These are phyloP conservation scores for Panaeolus cyanescens DNA, from an alignment of 768 basidiomycete genomes.

Conservation along the genomic window DNA sequence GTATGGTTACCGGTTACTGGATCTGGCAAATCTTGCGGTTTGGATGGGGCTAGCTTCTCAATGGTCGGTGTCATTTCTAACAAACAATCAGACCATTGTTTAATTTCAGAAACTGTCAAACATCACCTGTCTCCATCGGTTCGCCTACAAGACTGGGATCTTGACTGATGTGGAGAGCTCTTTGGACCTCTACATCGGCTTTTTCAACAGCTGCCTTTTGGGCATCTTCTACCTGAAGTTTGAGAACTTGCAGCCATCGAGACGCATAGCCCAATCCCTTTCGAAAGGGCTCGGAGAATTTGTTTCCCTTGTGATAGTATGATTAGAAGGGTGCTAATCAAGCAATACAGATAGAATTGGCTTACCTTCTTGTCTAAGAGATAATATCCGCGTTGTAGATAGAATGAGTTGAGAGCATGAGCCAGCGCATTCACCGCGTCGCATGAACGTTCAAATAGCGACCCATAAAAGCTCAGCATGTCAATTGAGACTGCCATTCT, in stretches of 20 bases:
- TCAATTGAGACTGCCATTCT: conserved; percentile 28
- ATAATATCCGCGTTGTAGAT: conserved; percentile 25
- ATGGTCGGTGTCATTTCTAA: no score
- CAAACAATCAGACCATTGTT: no score
- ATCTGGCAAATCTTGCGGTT: no score
- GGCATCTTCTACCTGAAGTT: conserved; percentile 7
- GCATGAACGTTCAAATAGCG: conserved; percentile 36
- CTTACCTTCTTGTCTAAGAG: conserved; percentile 16
- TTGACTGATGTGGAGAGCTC: background rate
- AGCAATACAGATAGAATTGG: background rate
- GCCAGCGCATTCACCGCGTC: conserved; percentile 33
- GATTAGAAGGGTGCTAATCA: background rate
- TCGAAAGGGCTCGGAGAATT: conserved; percentile 29
- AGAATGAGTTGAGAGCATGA: conserved; percentile 27
- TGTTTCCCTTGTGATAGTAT: conserved; percentile 16
- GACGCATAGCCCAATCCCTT: conserved; percentile 11
- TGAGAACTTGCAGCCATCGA: conserved; percentile 11
- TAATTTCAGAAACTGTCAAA: no score
- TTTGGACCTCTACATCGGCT: background rate
- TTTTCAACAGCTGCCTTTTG: conserved; percentile 4
- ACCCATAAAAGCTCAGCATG: conserved; percentile 31
- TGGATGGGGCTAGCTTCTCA: no score
- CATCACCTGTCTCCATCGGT: no score
- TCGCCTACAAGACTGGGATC: no score
- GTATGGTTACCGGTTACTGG: no score